These are phyloP conservation scores for Vitis vinifera DNA, from an alignment of 164 flowering plant species.

Conservation along the genomic window ASM3070453v1 NC_081822.1:8205001-8205500, in stretches of 20 bases:
- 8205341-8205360: constrained; percentile 36
- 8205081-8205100: too few species aligned
- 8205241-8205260: constrained; percentile 1
- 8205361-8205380: constrained; percentile 57
- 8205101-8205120: not conserved
- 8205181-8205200: not conserved
- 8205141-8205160: constrained; percentile 20
- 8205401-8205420: constrained; percentile 55
- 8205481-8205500: not conserved
- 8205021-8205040: not conserved
- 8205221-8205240: too few species aligned
- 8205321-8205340: constrained; percentile 58
- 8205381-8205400: constrained; percentile 68
- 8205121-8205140: constrained; percentile 20
- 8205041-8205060: not conserved
- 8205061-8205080: not conserved
- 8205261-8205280: not conserved
- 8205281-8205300: constrained; percentile 59
- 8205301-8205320: constrained; percentile 66
- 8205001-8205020: too few species aligned
- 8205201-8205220: too few species aligned
- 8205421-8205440: constrained; percentile 49
- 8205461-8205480: not conserved
- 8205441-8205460: constrained; percentile 20
- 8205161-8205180: not conserved